A percentile compares a stretch with the other conserved stretches of the same genome.
Conservation (phyloP, 306 rosid genomes). For the Crotalaria pallida region DNA sequence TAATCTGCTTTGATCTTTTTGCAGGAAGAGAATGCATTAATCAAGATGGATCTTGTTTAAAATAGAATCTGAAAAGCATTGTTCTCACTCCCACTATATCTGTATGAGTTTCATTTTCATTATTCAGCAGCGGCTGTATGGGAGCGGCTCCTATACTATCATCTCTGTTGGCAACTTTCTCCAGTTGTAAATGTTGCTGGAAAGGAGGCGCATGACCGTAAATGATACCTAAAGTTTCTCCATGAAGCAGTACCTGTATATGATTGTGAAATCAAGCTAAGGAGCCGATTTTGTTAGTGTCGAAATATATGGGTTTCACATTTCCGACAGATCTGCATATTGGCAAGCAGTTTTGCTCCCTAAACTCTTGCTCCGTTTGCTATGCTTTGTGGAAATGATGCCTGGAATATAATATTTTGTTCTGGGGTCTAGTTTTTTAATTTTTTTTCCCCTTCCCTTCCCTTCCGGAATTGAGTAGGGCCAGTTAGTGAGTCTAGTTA, state of each 20-base stretch:
- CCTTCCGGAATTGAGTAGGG: conserved; percentile 15
- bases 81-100: conserved; percentile 19
- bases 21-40: conserved; percentile 60
- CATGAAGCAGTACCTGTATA: conserved; percentile 9
- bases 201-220: conserved; percentile 23
- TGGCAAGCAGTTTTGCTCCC: conserved; percentile 26
- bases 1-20: conserved; percentile 25
- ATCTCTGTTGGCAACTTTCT: conserved; percentile 24
- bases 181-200: conserved; percentile 30
- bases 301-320: conserved; percentile 1
- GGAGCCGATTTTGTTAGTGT: conserved; percentile 14
- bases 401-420: conserved; percentile 21
- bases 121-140: conserved; percentile 19
- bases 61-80: conserved; percentile 8
- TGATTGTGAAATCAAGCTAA: conserved; percentile 19
- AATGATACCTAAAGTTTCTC: conserved; percentile 23
- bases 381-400: background rate
- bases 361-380: conserved; percentile 14
- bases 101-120: conserved; percentile 19
- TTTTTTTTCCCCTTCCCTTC: background rate
- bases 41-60: conserved; percentile 37
- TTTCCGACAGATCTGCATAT: conserved; percentile 23
- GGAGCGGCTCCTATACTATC: conserved; percentile 36
- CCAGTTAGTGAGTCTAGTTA: conserved; percentile 6
- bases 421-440: background rate